Evolutionary conservation across 2,329 filamentous ascomycete species (phyloP), one percentile per base, ranked within the genome.

Genomic region (Phialophora chinensis): DNA sequence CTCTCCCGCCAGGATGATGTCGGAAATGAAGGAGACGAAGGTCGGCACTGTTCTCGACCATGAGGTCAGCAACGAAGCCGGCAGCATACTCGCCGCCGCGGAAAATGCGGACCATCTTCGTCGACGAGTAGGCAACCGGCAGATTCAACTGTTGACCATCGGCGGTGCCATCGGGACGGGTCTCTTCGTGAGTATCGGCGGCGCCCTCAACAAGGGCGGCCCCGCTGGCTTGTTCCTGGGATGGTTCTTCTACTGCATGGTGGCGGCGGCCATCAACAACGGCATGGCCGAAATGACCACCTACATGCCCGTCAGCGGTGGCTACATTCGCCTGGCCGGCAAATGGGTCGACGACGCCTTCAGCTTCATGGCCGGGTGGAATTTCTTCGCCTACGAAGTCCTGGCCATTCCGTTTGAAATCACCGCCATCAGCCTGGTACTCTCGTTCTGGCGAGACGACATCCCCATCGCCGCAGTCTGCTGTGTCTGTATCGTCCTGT

Each of bases 391-490:
- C 47, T 77, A 77, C 33, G 75, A 79, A 64, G 79, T 78, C 20
- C 76, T 71, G 27, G 66, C 60, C 5, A 60, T 69, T 6, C 78
- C 76, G 72, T 79, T 86, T 63, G 88, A 90, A 74, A 87, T 89
- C 62, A 85, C 85, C 0, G 87, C 87, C 17, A 85, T 86, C 25
- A 83, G 85, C 38, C 84, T 35, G 33, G 33, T 35, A 2, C 33
- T 35, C 10, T 35, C 33, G 33, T 12, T 35, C 33, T 12, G 11
- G 33, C 33, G 33, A 35, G 33, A 35, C 33, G 33, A 35, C 10
- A 35, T 35, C 10, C 33, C 33, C 10, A 35, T 35, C 3, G 33
- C 33, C 33, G 33, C 33, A 11, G 33, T 35, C 33, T 35, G 11
- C 33, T 35, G 33, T 35, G 33, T 35, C 11, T 35, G 11, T 35